phyloP scores from a whole-genome alignment of 2,329 filamentous ascomycete species.

The Epichloe typhina region DNA sequence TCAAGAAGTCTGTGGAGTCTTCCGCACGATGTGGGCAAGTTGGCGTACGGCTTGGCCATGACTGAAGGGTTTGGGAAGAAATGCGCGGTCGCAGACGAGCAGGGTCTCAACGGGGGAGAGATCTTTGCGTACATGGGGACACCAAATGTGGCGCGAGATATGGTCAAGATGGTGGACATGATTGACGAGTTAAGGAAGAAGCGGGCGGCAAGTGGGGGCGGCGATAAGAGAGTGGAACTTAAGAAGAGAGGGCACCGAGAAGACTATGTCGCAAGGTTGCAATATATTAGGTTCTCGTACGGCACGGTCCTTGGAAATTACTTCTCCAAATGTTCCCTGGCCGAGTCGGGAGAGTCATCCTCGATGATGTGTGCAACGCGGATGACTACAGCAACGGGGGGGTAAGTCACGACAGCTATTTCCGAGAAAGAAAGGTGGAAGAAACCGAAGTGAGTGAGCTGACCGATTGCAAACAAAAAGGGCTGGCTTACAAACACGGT shows the following conservation, averaged over 20 bases:
- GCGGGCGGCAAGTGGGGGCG: neutral
- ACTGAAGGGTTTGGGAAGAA: constrained; percentile 14
- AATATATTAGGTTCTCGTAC: constrained; percentile 39
- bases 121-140: constrained; percentile 23
- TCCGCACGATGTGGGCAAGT: constrained; percentile 6
- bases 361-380: constrained; percentile 25
- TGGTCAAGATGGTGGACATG: constrained; percentile 31
- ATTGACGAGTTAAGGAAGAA: constrained; percentile 20
- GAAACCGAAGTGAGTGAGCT: too few relatives aligned
- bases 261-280: constrained; percentile 15
- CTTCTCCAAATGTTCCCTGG: constrained; percentile 24
- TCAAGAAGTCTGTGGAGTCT: constrained; percentile 18
- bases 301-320: constrained; percentile 22
- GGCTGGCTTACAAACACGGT: constrained; percentile 23
- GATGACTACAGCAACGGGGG: constrained; percentile 21
- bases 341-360: constrained; percentile 26
- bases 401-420: constrained; percentile 12
- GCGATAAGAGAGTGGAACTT: constrained; percentile 4
- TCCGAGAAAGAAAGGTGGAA: neutral
- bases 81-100: constrained; percentile 13
- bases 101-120: constrained; percentile 8
- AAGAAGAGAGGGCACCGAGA: constrained; percentile 4
- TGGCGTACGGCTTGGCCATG: constrained; percentile 17
- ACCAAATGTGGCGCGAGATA: constrained; percentile 27
- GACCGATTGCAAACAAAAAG: constrained; percentile 6